phyloP scores from a whole-genome alignment of 2,329 filamentous ascomycete species.

The Fusarium clavum region DNA sequence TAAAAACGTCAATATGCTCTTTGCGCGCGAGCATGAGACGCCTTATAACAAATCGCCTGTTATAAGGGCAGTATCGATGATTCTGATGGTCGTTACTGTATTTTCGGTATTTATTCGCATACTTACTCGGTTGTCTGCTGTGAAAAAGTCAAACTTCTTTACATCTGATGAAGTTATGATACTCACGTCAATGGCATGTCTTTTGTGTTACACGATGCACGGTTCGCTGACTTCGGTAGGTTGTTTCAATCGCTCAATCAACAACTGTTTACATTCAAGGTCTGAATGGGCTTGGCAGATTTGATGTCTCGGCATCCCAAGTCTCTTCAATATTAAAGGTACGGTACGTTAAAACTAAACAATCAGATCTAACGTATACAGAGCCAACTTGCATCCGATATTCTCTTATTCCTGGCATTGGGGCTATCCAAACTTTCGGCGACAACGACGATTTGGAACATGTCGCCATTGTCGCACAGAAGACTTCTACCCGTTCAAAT shows the following conservation, averaged over 20 bases:
- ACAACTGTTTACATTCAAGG: not conserved
- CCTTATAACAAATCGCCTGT: slow-evolving; percentile 22
- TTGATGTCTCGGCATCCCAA: not conserved
- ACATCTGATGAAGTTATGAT: slow-evolving; percentile 11
- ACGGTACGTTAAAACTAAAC: fast-evolving
- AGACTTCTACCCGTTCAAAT: not conserved
- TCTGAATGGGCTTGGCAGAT: not conserved
- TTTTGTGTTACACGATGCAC: fast-evolving
- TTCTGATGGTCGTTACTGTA: slow-evolving; percentile 8
- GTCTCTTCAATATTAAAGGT: slow-evolving; percentile 1
- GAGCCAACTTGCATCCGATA: slow-evolving; percentile 10
- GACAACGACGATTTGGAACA: slow-evolving; percentile 1
- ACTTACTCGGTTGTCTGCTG: not conserved
- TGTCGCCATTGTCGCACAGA: slow-evolving; percentile 11
- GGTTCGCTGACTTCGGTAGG: not conserved
- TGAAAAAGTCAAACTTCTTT: not conserved
- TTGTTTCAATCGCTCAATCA: slow-evolving; percentile 6
- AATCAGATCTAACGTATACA: not conserved
- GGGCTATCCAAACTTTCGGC: slow-evolving; percentile 10
- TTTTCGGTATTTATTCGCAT: slow-evolving; percentile 14
- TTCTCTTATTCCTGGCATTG: not conserved
- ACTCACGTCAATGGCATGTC: slow-evolving; percentile 3
- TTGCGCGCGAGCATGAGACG: slow-evolving; percentile 21
- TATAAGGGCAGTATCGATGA: slow-evolving; percentile 16
- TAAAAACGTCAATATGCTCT: slow-evolving; percentile 2